phyloP scores from a whole-genome alignment of 2,329 filamentous ascomycete genomes.

The Pyrenophora graminea region DNA sequence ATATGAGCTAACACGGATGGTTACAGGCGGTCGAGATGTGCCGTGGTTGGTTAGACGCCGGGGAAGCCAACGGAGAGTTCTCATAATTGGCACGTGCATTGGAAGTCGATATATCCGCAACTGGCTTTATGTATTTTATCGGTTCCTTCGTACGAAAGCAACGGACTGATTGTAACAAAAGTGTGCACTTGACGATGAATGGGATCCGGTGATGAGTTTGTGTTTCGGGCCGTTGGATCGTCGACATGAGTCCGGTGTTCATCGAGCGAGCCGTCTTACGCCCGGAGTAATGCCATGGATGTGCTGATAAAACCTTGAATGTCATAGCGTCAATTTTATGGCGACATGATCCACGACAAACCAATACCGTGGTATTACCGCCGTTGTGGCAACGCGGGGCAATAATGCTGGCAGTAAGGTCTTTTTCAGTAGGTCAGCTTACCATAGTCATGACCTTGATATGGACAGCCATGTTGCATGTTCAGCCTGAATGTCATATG shows the following conservation, averaged over 20 bases:
- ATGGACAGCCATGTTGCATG: constrained; percentile 9
- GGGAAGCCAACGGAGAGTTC: constrained; percentile 44
- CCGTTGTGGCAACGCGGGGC: constrained; percentile 1
- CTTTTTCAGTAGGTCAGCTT: neutral
- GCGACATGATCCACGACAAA: no score
- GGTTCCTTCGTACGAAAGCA: neutral
- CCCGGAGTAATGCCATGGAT: neutral
- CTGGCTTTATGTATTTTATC: constrained; percentile 20
- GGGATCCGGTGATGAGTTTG: neutral
- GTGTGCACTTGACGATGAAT: neutral
- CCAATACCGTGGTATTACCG: neutral
- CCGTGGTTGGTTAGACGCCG: constrained; percentile 67
- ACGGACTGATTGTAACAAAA: neutral
- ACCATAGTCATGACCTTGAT: neutral
- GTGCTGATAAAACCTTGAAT: neutral
- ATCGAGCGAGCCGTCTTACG: neutral
- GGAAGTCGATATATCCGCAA: constrained; percentile 30
- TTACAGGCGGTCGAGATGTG: constrained; percentile 72
- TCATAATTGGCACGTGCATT: constrained; percentile 31
- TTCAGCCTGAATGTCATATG: constrained; percentile 22
- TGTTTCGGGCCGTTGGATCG: constrained; percentile 5
- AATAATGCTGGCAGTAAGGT: neutral
- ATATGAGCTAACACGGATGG: constrained; percentile 7
- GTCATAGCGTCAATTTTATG: neutral
- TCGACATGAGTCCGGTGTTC: neutral